Conservation (phyloP, 257 asterid species). For the Fraxinus cuspidata region DNA sequence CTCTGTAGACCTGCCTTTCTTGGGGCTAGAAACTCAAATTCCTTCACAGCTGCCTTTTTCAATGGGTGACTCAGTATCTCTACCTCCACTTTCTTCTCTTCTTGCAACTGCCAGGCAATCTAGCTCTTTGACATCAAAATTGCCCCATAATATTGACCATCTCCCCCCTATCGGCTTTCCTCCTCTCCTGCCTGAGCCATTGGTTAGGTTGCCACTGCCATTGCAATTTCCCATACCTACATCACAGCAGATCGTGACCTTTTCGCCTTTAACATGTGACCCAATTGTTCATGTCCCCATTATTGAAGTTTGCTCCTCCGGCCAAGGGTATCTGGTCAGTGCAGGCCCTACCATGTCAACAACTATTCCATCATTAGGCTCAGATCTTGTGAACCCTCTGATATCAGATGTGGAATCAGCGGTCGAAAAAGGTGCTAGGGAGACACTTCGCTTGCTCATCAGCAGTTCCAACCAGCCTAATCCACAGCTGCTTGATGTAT, state of each 20-base stretch:
- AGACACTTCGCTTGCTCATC: conserved; percentile 86
- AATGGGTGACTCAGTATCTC: conserved; percentile 45
- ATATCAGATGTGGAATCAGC: conserved; percentile 55
- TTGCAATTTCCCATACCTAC: conserved; percentile 25
- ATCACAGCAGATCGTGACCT: conserved; percentile 78
- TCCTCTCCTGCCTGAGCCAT: conserved; percentile 57
- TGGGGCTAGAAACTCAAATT: conserved; percentile 41
- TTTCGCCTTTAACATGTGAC: conserved; percentile 81
- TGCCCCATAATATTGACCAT: conserved; percentile 46
- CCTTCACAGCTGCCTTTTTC: conserved; percentile 48
- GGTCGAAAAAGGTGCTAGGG: conserved; percentile 83
- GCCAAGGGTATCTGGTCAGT: conserved; percentile 85
- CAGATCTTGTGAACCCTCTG: conserved; percentile 55
- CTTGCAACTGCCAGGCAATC: conserved; percentile 53
- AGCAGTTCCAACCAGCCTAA: conserved; percentile 66
- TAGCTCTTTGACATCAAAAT: conserved; percentile 38
- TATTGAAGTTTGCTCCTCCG: conserved; percentile 86
- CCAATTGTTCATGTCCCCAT: conserved; percentile 91
- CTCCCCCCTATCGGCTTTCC: conserved; percentile 67
- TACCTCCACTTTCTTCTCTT: conserved; percentile 66
- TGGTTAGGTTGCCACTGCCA: conserved; percentile 35
- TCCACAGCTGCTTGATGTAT: conserved; percentile 50
- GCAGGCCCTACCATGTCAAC: conserved; percentile 73
- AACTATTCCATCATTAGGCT: conserved; percentile 52
- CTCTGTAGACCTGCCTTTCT: conserved; percentile 30